A percentile compares a stretch with the other conserved stretches of the same genome.
These are phyloP conservation scores for Cytospora piceicola DNA, from an alignment of 2,329 filamentous ascomycete genomes.

Conservation along the genomic window DNA sequence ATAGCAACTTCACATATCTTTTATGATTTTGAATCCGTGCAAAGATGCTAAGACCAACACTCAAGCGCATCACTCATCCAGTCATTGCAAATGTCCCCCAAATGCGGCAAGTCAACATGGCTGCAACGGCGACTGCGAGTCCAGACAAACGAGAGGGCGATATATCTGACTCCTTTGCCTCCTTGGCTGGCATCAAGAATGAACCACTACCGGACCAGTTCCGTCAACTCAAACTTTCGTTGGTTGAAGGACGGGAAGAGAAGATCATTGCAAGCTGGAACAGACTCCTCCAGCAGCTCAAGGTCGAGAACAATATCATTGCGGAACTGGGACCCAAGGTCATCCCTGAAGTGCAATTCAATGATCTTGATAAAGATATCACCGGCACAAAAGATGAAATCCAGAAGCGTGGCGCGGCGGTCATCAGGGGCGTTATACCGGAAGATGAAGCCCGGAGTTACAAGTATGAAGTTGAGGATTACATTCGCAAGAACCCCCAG, in stretches of 20 bases:
- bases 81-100: background rate
- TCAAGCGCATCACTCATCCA: constrained; percentile 8
- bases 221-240: constrained; percentile 57
- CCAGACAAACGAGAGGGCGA: constrained; percentile 58
- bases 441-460: constrained; percentile 65
- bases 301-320: constrained; percentile 53
- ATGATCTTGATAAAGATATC: constrained; percentile 47
- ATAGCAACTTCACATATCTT: too few species aligned
- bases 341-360: constrained; percentile 58
- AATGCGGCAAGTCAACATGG: constrained; percentile 29
- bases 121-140: constrained; percentile 22
- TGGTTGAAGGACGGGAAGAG: constrained; percentile 55
- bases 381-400: constrained; percentile 52
- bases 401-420: constrained; percentile 62
- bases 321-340: constrained; percentile 49
- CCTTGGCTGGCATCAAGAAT: constrained; percentile 53
- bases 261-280: constrained; percentile 54
- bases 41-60: constrained; percentile 5
- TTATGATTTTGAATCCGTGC: background rate
- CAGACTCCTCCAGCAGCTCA: constrained; percentile 50
- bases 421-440: constrained; percentile 69
- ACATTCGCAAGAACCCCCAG: constrained; percentile 65
- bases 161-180: constrained; percentile 66
- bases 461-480: constrained; percentile 67
- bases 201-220: constrained; percentile 59